Percentiles rank a stretch among this genome's conserved stretches.
These are phyloP conservation scores for Herpetospermum pedunculosum DNA, from an alignment of 306 rosid genomes.

Conservation along the genomic window DNA sequence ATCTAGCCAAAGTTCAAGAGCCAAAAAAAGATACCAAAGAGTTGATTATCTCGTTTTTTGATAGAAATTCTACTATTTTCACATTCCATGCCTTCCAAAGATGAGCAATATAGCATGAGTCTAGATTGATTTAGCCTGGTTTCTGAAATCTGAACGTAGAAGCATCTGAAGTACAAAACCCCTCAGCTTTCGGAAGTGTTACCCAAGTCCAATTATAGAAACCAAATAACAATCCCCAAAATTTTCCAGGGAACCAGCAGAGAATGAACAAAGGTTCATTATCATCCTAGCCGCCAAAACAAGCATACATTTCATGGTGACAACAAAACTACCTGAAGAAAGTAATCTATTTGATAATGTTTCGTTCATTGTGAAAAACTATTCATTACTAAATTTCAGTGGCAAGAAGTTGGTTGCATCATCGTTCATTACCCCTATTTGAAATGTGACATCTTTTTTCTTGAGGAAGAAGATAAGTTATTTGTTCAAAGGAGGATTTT, in stretches of 20 bases:
- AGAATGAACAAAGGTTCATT: not conserved
- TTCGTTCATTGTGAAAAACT: no score
- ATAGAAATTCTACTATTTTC: not conserved
- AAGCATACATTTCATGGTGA: no score
- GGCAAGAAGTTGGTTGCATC: no score
- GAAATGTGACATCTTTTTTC: not conserved
- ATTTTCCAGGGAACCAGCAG: not conserved
- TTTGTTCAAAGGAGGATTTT: not conserved
- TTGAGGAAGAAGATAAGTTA: not conserved
- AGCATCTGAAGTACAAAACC: not conserved
- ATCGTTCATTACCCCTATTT: no score
- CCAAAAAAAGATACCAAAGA: not conserved
- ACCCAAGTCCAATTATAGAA: not conserved
- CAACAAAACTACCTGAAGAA: no score
- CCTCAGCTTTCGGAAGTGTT: not conserved
- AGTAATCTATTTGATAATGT: no score
- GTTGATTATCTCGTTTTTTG: not conserved
- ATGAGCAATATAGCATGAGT: not conserved
- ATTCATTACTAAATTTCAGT: no score
- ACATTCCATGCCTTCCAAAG: not conserved
- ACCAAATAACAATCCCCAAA: not conserved
- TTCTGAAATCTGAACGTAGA: not conserved
- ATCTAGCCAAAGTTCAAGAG: not conserved
- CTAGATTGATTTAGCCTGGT: not conserved
- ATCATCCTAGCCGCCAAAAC: not conserved